Evolutionary conservation across 306 rosid genomes (phyloP).

Genomic region (Malus fusca): DNA sequence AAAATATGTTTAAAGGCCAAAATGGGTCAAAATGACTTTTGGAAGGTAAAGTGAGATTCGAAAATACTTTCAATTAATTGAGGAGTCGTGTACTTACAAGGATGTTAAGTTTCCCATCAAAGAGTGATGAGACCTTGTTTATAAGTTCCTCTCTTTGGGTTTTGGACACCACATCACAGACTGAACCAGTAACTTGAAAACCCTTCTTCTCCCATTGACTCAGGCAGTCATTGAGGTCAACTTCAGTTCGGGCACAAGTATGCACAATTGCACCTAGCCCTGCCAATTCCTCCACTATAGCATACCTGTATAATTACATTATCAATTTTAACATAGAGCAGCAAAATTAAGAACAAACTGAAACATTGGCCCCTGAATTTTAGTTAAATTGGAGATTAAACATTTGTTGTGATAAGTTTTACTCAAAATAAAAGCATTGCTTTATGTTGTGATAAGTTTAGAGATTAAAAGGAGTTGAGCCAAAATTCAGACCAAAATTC

Average conservation of each 20-base stretch:
- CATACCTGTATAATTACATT: conserved; percentile 7
- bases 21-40: too few species aligned
- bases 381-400: too few species aligned
- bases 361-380: too few species aligned
- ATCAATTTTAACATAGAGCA: background rate
- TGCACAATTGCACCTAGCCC: conserved; percentile 18
- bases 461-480: too few species aligned
- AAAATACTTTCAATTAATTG: background rate
- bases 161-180: conserved; percentile 5
- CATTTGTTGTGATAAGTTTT: too few species aligned
- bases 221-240: conserved; percentile 17
- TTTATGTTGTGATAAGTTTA: too few species aligned
- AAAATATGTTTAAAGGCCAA: too few species aligned
- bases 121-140: conserved; percentile 2
- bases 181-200: conserved; percentile 22
- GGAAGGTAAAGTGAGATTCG: too few species aligned
- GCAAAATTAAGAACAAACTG: too few species aligned
- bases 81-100: conserved; percentile 6
- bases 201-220: conserved; percentile 17
- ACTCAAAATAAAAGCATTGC: too few species aligned
- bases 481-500: too few species aligned
- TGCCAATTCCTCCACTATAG: conserved; percentile 28
- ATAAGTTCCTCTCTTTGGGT: conserved; percentile 9
- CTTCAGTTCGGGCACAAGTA: conserved; percentile 10
- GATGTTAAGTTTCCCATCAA: conserved; percentile 23